Evolutionary conservation across 495 filamentous ascomycete genomes (phyloP).

Genomic region (Entonaema liquescens): DNA sequence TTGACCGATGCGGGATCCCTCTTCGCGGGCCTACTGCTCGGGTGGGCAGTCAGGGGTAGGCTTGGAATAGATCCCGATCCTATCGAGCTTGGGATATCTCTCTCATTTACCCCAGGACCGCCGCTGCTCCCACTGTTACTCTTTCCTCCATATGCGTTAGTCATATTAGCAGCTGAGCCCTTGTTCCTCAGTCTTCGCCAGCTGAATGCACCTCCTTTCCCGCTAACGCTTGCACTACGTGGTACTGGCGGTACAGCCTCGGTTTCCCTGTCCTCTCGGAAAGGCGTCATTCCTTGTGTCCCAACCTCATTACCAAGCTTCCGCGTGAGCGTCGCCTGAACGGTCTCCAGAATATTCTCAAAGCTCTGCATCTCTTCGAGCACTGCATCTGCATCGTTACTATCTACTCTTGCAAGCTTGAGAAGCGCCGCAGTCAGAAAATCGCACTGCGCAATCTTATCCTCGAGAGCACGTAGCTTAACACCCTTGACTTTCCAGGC

Average conservation of each 20-base stretch:
- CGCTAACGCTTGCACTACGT: conserved; percentile 65
- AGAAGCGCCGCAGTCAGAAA: conserved; percentile 87
- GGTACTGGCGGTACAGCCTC: conserved; percentile 52
- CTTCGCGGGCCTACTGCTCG: conserved; percentile 66
- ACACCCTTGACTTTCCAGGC: conserved; percentile 95
- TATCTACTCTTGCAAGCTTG: conserved; percentile 84
- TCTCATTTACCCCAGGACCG: conserved; percentile 45
- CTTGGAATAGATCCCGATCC: conserved; percentile 64
- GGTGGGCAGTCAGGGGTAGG: conserved; percentile 81
- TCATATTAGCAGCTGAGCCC: conserved; percentile 71
- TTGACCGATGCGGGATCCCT: conserved; percentile 73
- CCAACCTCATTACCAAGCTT: conserved; percentile 93
- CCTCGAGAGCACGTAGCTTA: conserved; percentile 87
- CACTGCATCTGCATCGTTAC: conserved; percentile 86
- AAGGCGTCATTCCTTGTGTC: conserved; percentile 69
- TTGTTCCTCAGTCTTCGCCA: conserved; percentile 92
- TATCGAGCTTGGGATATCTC: conserved; percentile 31
- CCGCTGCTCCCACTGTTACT: conserved; percentile 43
- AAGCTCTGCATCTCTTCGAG: conserved; percentile 96
- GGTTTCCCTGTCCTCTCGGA: conserved; percentile 65
- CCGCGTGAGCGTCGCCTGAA: conserved; percentile 76
- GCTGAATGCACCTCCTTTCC: conserved; percentile 75
- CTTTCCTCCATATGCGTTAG: conserved; percentile 56
- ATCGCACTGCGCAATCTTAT: conserved; percentile 95
- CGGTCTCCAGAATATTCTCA: conserved; percentile 86